Evolutionary conservation across 2,329 filamentous ascomycete genomes (phyloP), one percentile per base, ranked within the genome.

Genomic region (Arachnomyces sp.): DNA sequence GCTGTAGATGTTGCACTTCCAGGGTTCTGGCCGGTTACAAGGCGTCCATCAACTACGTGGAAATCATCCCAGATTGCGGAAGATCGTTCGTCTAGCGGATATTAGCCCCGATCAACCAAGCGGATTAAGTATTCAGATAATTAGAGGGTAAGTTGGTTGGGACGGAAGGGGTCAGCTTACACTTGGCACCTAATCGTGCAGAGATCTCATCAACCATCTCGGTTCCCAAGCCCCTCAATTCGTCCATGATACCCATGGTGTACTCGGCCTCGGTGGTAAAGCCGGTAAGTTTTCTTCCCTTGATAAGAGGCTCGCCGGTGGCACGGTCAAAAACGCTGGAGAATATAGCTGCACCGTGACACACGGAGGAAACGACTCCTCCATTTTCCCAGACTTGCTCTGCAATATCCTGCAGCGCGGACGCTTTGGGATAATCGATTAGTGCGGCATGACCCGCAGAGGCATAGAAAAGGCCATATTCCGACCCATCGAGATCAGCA

Each of bases 1-100:
- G 61, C 70, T 28, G 72, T 59, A 0, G 50, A 61, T 2, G 52
- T 55, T 7, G 66, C 68, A 50, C 63, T 68, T 4, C 59, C 56
- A 1, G 68, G 67, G 43, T 72, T 72, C 56, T 72, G 69, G 0
- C 70, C 70, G 0, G 70, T 72, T 36, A 73, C 20, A 9, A 25
- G 5, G 7, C 61, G 55, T 3, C 63, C 63, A 46, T 66, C 61
- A 14, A 58, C 53, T 28, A 57, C 45, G 40, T 55, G 48, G 36
- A 55, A 57, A 36, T 57, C 52, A 46, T 56, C 55, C 55, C 53
- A 57, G 9, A 56, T 49, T 11, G 50, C 55, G 30, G 42, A 31
- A 9, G 51, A 37, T 20, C 54, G 48, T 16, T 48, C 48, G 44
- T 57, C 51, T 54, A n/a, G 20, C 20, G 20, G 9, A 9, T 5